Evolutionary conservation across 2,329 filamentous ascomycete genomes (phyloP).

Genomic region (Cladosporium colombiae): DNA sequence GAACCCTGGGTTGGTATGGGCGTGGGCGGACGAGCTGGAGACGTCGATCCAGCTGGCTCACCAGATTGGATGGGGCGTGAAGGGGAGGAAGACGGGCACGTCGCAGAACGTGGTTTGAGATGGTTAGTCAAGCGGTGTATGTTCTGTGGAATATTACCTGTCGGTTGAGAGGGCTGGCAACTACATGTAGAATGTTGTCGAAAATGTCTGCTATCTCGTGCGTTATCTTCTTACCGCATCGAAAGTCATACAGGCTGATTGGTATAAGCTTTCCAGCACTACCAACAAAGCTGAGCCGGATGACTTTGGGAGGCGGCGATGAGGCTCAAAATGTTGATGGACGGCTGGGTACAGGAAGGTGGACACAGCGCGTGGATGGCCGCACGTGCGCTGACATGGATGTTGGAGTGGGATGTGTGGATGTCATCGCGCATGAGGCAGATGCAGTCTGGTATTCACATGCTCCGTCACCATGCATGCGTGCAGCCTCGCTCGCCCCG

Average conservation of each 20-base stretch:
- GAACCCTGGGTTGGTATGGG: constrained; percentile 71
- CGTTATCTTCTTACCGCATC: too few species aligned
- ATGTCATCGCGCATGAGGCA: neutral
- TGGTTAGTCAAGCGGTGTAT: neutral
- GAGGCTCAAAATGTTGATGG: neutral
- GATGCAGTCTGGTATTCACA: neutral
- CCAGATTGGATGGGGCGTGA: constrained; percentile 58
- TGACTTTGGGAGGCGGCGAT: neutral
- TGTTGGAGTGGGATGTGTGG: neutral
- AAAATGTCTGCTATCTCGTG: neutral
- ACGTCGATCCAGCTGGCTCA: constrained; percentile 68
- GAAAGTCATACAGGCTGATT: too few species aligned
- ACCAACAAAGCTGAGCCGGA: too few species aligned
- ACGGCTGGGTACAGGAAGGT: neutral
- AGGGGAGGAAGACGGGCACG: constrained; percentile 32
- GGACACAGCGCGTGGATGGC: neutral
- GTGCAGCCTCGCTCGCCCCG: neutral
- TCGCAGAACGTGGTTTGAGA: neutral
- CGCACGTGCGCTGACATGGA: neutral
- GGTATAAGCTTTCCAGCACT: too few species aligned
- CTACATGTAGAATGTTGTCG: neutral
- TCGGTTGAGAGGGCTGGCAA: neutral
- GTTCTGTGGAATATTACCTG: neutral
- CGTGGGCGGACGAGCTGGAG: constrained; percentile 70
- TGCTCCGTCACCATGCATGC: neutral